Base-by-base conservation (phyloP, 2,329 filamentous ascomycete species). In the Sarocladiaceae sp. region DNA sequence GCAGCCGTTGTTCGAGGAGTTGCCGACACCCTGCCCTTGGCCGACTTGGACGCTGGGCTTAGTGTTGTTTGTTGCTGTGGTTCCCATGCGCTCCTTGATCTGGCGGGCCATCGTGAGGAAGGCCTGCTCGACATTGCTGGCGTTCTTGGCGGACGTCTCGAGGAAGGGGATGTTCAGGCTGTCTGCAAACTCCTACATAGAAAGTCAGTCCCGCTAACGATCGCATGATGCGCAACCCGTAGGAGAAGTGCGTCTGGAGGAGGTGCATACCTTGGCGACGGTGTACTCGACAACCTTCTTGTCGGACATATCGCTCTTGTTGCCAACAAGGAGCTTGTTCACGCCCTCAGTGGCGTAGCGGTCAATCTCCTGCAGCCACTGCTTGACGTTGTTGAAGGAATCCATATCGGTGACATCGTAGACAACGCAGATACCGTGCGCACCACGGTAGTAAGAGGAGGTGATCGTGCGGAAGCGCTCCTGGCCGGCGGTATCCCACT, bases 371-470 rank as follows among this genome's bases (percentile, higher is more conserved):
- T 98, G 93, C 51, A 98, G 82, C 93, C 93, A 98, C 78, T 98
- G 93, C 86, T 98, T 97, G 61, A 98, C 93, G 75, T 97, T 98
- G 83, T 98, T 97, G 88, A 98, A 98, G 23, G 88, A 95, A 69
- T 97, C 93, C 91, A 97, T 96, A 68, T 98, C 93, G 56, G 93
- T 98, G 63, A 98, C 93, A 83, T 98, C 93, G 80, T 97, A 98
- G 66, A 98, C 93, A 57, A 98, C 91, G 73, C 93, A 98, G 73
- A 98, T 98, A 59, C 93, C 93, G 73, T 97, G 93, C 55, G 93
- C 93, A 61, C 93, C 93, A 64, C 93, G 88, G 78, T 98, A 98
- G 80, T 98, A 98, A 50, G 93, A 97, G 33, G 91, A 97, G 51
- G 93, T 98, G 74, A 98, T 98, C 60, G 93, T 98, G 68, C 93